These are phyloP conservation scores for Poa annua DNA, from an alignment of 176 grass and related monocot species.

Conservation along the genomic window DNA sequence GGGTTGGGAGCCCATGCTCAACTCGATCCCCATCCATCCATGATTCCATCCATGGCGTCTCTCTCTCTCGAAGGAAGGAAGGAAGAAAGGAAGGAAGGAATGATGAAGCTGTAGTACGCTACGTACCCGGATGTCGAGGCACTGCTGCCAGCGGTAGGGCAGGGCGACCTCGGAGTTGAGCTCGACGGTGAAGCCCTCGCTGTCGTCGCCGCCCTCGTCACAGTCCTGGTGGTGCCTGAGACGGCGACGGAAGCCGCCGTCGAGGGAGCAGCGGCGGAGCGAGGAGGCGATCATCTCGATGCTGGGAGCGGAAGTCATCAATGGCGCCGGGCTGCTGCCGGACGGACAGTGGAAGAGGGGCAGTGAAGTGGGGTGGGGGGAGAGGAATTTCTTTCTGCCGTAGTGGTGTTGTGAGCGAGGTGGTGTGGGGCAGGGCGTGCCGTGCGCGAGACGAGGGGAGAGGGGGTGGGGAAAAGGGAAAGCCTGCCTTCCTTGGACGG, in stretches of 20 bases:
- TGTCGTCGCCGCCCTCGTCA: conserved; percentile 23
- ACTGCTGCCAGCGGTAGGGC: conserved; percentile 97
- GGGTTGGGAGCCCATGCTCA: neutral
- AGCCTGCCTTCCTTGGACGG: neutral
- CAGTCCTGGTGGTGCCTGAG: neutral
- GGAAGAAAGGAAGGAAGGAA: neutral
- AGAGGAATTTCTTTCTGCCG: conserved; percentile 40
- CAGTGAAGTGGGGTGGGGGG: neutral
- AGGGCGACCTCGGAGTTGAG: conserved; percentile 92
- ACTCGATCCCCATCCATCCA: conserved; percentile 9
- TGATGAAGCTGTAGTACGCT: too few species aligned
- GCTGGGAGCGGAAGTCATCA: conserved; percentile 74
- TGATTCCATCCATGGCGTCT: conserved; percentile 20
- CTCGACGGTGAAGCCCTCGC: conserved; percentile 70
- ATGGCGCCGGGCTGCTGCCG: conserved; percentile 23
- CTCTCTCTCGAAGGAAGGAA: neutral
- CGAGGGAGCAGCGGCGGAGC: conserved; percentile 67
- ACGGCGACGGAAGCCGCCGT: conserved; percentile 27
- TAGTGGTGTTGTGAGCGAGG: conserved; percentile 34
- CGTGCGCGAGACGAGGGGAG: neutral
- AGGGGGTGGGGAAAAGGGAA: neutral
- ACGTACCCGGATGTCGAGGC: conserved; percentile 93
- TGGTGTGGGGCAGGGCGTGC: neutral
- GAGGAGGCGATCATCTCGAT: conserved; percentile 77
- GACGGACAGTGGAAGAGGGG: neutral